Percentiles rank a stretch among this genome's conserved stretches.
Conservation (phyloP, 2,329 filamentous ascomycete species). For the Pseudocercospora cruenta region DNA sequence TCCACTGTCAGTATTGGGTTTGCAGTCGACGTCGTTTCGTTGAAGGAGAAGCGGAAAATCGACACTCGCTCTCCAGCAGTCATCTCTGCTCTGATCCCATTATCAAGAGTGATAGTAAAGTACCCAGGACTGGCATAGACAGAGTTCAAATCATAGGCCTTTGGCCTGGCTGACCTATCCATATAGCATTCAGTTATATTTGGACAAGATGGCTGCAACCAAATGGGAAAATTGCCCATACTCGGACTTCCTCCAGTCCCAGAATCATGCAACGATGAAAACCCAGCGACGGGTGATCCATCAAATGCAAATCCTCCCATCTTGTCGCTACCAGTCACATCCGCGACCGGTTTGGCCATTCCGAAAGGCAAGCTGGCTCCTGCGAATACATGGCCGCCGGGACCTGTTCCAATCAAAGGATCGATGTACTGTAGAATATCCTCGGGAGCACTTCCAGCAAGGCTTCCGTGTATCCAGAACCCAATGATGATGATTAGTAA, state of each 20-base stretch:
- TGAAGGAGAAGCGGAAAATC: constrained; percentile 63
- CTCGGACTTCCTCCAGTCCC: constrained; percentile 59
- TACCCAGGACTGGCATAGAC: constrained; percentile 62
- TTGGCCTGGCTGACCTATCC: constrained; percentile 55
- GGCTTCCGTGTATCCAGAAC: constrained; percentile 13
- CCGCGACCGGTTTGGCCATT: constrained; percentile 48
- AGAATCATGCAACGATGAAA: constrained; percentile 53
- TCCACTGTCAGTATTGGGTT: constrained; percentile 62
- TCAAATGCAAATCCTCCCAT: constrained; percentile 55
- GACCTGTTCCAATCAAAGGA: constrained; percentile 29
- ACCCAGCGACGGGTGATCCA: constrained; percentile 46
- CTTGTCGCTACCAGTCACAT: constrained; percentile 36
- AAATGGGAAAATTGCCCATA: constrained; percentile 73
- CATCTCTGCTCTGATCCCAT: constrained; percentile 62
- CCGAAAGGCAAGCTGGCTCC: constrained; percentile 49
- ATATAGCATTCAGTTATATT: constrained; percentile 50
- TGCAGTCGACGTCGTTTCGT: constrained; percentile 37
- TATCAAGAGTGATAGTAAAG: constrained; percentile 60
- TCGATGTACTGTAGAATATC: constrained; percentile 28
- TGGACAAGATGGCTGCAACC: constrained; percentile 65
- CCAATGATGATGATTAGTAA: constrained; percentile 17
- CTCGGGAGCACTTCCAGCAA: constrained; percentile 35
- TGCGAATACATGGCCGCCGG: constrained; percentile 46
- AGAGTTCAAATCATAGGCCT: constrained; percentile 52
- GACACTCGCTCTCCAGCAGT: constrained; percentile 61